Evolutionary conservation across 2,329 filamentous ascomycete species (phyloP), one percentile per base, ranked within the genome.

Genomic region (Fusarium dlaminii): DNA sequence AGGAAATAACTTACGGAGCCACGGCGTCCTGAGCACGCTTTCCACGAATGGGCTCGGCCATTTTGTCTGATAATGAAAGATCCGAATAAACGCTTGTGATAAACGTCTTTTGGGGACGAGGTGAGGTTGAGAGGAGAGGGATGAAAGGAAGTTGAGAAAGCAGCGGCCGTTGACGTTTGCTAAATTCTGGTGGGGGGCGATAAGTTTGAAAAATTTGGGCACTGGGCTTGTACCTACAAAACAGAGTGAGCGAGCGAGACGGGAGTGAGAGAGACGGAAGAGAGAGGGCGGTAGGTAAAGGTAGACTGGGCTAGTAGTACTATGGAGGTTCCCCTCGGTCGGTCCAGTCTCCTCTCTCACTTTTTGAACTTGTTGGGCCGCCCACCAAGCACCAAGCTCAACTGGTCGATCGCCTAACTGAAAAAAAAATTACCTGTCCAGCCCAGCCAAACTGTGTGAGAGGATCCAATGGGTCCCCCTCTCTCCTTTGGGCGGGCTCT

Each of bases 31-130:
- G 89, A 69, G 86, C 84, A 78, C 89, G 87, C 83, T 90, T 90
- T 83, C 89, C 90, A 84, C 88, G 89, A 81, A 91, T 91, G 73
- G 89, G 89, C 82, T 91, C 89, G 79, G 89, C 88, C 88, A 91
- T 90, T 78, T 78, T 84, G 82, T 81, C 78, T 79, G 80, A 77
- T 79, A 73, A 62, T 75, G 75, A 63, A 60, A 72, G 68, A 77
- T 73, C 63, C 70, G 74, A 67, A 72, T 62, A 72, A 77, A 75
- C 76, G 73, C 66, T 76, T 75, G 66, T 72, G 74, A 75, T 79
- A 73, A 77, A 78, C 79, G 78, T 77, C 77, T 77, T 79, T 68
- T 58, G 70, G 62, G 66, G 66, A 76, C 72, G 75, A 73, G 74
- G 63, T 76, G 77, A 77, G 78, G 77, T 75, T 77, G 78, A 77